A percentile compares a stretch with the other conserved stretches of the same genome.
Conservation (phyloP, 2,329 filamentous ascomycete genomes). For the Colletotrichum lentis region DNA sequence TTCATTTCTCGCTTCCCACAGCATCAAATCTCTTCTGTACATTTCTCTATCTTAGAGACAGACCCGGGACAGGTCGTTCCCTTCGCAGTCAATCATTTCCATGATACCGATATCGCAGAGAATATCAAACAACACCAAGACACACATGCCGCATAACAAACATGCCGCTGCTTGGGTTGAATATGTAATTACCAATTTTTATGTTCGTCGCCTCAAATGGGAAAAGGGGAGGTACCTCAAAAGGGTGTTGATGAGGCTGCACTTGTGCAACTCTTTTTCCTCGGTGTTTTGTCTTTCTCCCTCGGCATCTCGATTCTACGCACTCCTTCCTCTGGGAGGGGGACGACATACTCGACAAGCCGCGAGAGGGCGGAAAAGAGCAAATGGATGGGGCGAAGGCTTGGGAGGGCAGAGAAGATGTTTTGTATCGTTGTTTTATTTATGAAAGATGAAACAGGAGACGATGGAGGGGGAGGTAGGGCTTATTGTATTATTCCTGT, state of each 20-base stretch:
- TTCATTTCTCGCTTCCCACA: slow-evolving; percentile 8
- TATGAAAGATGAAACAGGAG: slow-evolving; percentile 11
- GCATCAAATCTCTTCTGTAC: slow-evolving; percentile 38
- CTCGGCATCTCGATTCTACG: background rate
- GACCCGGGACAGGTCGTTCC: slow-evolving; percentile 40
- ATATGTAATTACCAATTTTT: slow-evolving; percentile 37
- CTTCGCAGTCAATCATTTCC: slow-evolving; percentile 39
- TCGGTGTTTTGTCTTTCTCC: background rate
- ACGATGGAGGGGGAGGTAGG: background rate
- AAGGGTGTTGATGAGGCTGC: slow-evolving; percentile 1
- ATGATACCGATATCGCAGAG: slow-evolving; percentile 39
- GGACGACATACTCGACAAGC: background rate
- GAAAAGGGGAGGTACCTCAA: slow-evolving; percentile 11
- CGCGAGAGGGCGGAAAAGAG: slow-evolving; percentile 3
- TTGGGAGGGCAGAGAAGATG: background rate
- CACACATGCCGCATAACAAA: slow-evolving; percentile 11
- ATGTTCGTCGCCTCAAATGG: slow-evolving; percentile 14
- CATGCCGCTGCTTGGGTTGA: slow-evolving; percentile 21
- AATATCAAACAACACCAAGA: slow-evolving; percentile 17
- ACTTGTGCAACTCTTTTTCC: background rate
- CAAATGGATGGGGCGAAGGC: background rate
- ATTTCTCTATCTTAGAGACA: slow-evolving; percentile 36
- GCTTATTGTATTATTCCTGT: slow-evolving; percentile 27
- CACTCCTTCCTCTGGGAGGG: background rate
- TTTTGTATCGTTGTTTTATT: background rate